phyloP scores from a whole-genome alignment of 257 asterid species.

The Prunella vulgaris region DNA sequence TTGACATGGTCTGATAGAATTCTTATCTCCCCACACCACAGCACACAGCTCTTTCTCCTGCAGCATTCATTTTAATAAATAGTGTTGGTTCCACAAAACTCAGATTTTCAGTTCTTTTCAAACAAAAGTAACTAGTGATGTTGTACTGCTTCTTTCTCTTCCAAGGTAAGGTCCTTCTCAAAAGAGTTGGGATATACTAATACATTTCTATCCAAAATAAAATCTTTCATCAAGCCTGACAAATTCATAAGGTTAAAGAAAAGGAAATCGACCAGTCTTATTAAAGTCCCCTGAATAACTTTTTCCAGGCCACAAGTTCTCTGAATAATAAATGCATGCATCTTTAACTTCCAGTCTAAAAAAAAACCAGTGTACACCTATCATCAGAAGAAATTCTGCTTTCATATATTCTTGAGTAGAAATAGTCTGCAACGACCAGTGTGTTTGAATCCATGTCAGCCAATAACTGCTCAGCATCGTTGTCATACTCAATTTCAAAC shows the following conservation, averaged over 20 bases:
- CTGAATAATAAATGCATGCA: background rate
- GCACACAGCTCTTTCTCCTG: conserved; percentile 91
- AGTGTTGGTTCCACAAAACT: no score
- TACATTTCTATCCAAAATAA: conserved; percentile 76
- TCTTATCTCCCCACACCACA: conserved; percentile 79
- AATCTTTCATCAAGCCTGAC: conserved; percentile 88
- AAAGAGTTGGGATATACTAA: conserved; percentile 75
- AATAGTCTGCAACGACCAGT: conserved; percentile 19
- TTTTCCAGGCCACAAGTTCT: background rate
- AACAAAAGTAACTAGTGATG: conserved; percentile 55
- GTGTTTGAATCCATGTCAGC: conserved; percentile 99
- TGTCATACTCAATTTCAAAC: conserved; percentile 91
- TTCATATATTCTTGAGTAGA: background rate
- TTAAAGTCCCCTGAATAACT: background rate
- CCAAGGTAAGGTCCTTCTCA: conserved; percentile 61
- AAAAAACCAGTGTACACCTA: background rate
- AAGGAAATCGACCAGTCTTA: conserved; percentile 9
- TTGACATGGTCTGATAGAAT: conserved; percentile 77
- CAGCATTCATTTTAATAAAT: conserved; percentile 21
- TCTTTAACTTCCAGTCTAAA: background rate
- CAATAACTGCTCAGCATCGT: conserved; percentile 96
- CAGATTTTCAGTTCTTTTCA: background rate
- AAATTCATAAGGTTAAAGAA: conserved; percentile 9
- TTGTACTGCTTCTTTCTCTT: conserved; percentile 72
- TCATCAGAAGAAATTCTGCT: background rate